Conservation (phyloP, 768 basidiomycete species). For the Suillus occidentalis region DNA sequence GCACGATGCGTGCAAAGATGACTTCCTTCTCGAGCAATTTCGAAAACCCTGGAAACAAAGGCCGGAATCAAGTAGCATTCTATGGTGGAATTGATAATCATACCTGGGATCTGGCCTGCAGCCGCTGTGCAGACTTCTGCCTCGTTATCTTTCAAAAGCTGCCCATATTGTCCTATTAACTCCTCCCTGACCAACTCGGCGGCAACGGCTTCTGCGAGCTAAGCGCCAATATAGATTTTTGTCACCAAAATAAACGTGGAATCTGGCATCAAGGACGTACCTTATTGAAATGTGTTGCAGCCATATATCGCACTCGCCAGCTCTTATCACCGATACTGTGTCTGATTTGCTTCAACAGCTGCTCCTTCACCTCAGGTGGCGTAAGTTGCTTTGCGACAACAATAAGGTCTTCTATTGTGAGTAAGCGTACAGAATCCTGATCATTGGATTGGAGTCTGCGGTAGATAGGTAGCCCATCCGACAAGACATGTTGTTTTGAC, state of each 20-base stretch:
- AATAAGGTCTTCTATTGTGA: conserved; percentile 96
- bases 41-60: conserved; percentile 72
- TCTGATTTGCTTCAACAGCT: conserved; percentile 84
- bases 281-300: conserved; percentile 95
- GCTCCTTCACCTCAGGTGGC: conserved; percentile 88
- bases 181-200: conserved; percentile 90
- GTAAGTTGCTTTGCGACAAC: conserved; percentile 83
- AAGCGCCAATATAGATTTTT: background rate
- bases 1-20: conserved; percentile 88
- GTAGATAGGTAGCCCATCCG: conserved; percentile 90
- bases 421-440: conserved; percentile 93
- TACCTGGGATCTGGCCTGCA: conserved; percentile 95
- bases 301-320: conserved; percentile 99
- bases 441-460: conserved; percentile 93
- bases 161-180: conserved; percentile 88
- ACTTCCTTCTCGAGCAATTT: conserved; percentile 92
- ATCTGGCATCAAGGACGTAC: conserved; percentile 37
- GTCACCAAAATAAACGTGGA: background rate
- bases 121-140: conserved; percentile 97
- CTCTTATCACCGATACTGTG: conserved; percentile 92
- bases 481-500: conserved; percentile 75
- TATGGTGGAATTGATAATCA: conserved; percentile 14
- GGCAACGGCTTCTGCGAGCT: conserved; percentile 93
- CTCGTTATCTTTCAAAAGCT: conserved; percentile 95
- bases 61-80: conserved; percentile 10